Evolutionary conservation across 306 rosid species (phyloP).

Genomic region (Fagus sylvatica): DNA sequence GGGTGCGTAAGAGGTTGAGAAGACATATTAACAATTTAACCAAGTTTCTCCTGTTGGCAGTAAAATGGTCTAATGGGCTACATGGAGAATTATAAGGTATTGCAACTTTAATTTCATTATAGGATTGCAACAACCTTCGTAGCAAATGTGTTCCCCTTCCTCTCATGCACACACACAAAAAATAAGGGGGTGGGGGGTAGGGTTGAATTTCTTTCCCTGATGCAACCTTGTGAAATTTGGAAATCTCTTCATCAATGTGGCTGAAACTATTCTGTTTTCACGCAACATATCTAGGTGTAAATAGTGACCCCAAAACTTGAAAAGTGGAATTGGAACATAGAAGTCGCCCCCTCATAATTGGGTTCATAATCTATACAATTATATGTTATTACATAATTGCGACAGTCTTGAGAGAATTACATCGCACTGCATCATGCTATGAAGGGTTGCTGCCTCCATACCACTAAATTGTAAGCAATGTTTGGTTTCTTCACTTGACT

Average conservation of each 20-base stretch:
- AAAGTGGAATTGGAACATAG: not conserved
- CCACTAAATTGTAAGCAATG: not conserved
- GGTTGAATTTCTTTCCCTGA: constrained; percentile 1
- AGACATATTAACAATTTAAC: constrained; percentile 81
- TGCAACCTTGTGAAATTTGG: constrained; percentile 4
- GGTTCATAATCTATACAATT: not conserved
- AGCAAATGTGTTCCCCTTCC: not conserved
- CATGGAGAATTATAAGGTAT: constrained; percentile 99
- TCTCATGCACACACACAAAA: not conserved
- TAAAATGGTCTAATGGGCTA: constrained; percentile 98
- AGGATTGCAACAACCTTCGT: constrained; percentile 12
- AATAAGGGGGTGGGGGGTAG: not conserved
- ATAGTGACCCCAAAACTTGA: not conserved
- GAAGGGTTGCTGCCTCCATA: constrained; percentile 8
- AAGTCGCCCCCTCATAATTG: not conserved
- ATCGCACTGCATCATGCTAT: constrained; percentile 16
- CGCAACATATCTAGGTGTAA: no score
- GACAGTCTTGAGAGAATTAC: constrained; percentile 6
- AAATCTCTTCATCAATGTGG: not conserved
- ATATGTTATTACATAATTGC: not conserved
- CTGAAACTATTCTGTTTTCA: constrained; percentile 8
- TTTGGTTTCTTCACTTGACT: not conserved
- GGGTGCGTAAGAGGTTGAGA: constrained; percentile 91
- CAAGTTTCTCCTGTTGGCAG: constrained; percentile 91
- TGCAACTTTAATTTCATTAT: constrained; percentile 14